These are phyloP conservation scores for Lepraria neglecta DNA, from an alignment of 495 filamentous ascomycete genomes.

Conservation along the genomic window DNA sequence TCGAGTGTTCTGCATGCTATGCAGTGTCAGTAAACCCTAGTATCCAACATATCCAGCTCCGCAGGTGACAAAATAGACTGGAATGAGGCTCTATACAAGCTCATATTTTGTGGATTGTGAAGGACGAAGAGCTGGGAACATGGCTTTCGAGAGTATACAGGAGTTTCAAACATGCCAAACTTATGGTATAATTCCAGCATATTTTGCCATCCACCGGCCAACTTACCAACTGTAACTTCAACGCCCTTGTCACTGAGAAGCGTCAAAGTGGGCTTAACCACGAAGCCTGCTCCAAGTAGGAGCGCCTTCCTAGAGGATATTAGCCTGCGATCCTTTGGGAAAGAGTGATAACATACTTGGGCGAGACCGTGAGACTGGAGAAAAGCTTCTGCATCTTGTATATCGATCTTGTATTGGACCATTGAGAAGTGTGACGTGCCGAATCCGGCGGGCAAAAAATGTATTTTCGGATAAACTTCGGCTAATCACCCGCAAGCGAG, in stretches of 20 bases:
- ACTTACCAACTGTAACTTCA: constrained; percentile 72
- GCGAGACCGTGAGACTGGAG: neutral
- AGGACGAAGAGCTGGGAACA: too few species aligned
- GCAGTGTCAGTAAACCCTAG: constrained; percentile 8
- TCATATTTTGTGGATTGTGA: too few species aligned
- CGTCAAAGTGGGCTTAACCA: constrained; percentile 73
- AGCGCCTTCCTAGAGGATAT: neutral
- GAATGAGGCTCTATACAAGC: too few species aligned
- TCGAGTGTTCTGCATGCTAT: constrained; percentile 81
- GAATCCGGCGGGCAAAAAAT: neutral
- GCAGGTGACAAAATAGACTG: too few species aligned
- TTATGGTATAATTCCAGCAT: too few species aligned
- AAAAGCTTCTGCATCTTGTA: constrained; percentile 5
- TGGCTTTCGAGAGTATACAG: too few species aligned
- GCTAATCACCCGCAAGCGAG: constrained; percentile 3
- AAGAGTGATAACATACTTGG: neutral
- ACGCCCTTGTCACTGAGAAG: constrained; percentile 68
- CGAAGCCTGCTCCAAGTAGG: constrained; percentile 28
- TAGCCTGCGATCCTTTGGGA: neutral
- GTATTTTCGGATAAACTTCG: constrained; percentile 2
- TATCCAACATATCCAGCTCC: constrained; percentile 1
- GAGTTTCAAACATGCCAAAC: too few species aligned
- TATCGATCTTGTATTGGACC: neutral
- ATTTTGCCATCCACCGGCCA: too few species aligned
- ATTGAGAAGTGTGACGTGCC: neutral